A percentile compares a stretch with the other conserved stretches of the same genome.
Conservation (phyloP, 2,329 filamentous ascomycete genomes). For the Ploettnerulaceae sp. region DNA sequence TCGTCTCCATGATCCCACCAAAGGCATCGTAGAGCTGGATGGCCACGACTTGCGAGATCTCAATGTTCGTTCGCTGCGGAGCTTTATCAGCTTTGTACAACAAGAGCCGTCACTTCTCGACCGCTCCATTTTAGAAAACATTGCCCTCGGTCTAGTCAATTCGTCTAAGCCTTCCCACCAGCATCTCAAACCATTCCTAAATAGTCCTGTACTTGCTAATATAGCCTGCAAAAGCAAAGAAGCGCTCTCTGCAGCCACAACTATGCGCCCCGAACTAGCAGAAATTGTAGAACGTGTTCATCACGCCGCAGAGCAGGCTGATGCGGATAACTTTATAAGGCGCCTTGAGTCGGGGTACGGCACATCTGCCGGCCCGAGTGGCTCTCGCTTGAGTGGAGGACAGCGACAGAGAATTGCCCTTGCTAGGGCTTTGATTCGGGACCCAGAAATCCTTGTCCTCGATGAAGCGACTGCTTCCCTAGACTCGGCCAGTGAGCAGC, state of each 20-base stretch:
- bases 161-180: slow-evolving; percentile 30
- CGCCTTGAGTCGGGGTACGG: slow-evolving; percentile 16
- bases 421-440: slow-evolving; percentile 50
- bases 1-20: slow-evolving; percentile 52
- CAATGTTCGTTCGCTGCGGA: slow-evolving; percentile 30
- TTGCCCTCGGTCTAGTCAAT: slow-evolving; percentile 36
- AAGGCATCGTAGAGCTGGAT: slow-evolving; percentile 23
- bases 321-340: slow-evolving; percentile 15
- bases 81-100: slow-evolving; percentile 48
- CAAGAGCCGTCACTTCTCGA: slow-evolving; percentile 52
- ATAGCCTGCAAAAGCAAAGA: slow-evolving; percentile 44
- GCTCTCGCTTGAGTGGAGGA: slow-evolving; percentile 61
- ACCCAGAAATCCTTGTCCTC: slow-evolving; percentile 53
- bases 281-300: slow-evolving; percentile 33
- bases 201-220: slow-evolving; percentile 34
- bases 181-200: slow-evolving; percentile 42
- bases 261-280: slow-evolving; percentile 25
- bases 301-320: slow-evolving; percentile 49
- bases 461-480: slow-evolving; percentile 61
- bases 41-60: slow-evolving; percentile 16
- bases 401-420: slow-evolving; percentile 76
- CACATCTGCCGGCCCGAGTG: slow-evolving; percentile 17
- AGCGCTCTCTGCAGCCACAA: neutral
- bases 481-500: slow-evolving; percentile 83
- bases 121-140: slow-evolving; percentile 38